Evolutionary conservation across 805 yeast genomes (phyloP).

Genomic region (Candida nemodendra): DNA sequence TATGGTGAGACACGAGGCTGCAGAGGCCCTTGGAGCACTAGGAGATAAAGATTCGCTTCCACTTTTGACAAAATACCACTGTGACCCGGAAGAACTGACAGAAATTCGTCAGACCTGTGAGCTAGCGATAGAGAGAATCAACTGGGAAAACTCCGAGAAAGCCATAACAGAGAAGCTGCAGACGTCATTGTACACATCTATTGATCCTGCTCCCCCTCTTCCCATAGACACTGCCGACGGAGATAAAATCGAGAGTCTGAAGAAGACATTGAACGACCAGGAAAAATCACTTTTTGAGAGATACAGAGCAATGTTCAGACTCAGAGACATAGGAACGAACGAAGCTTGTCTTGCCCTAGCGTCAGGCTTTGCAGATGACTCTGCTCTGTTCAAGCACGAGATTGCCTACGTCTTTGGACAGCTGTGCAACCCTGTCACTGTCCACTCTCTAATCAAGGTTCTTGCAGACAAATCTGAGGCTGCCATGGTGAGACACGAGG

Average conservation of each 20-base stretch:
- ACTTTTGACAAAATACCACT: conserved; percentile 60
- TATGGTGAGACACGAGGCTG: conserved; percentile 99
- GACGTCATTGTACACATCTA: conserved; percentile 74
- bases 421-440: conserved; percentile 88
- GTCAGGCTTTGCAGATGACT: conserved; percentile 81
- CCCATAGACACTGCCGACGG: conserved; percentile 49
- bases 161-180: conserved; percentile 70
- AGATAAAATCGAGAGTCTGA: conserved; percentile 64
- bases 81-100: conserved; percentile 65
- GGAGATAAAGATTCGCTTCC: conserved; percentile 75
- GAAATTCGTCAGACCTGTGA: conserved; percentile 98
- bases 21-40: conserved; percentile 96
- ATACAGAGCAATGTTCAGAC: conserved; percentile 97
- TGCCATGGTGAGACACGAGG: conserved; percentile 99
- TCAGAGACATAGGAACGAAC: conserved; percentile 90
- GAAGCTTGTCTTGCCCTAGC: conserved; percentile 94
- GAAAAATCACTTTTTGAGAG: conserved; percentile 81
- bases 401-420: conserved; percentile 98
- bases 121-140: conserved; percentile 90
- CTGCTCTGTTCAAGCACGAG: conserved; percentile 95
- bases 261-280: conserved; percentile 71
- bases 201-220: conserved; percentile 98
- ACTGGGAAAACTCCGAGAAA: conserved; percentile 79
- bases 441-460: conserved; percentile 82
- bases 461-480: conserved; percentile 78